These are phyloP conservation scores for Hibiscus tridactylites DNA, from an alignment of 345 rosid genomes.

Conservation along the genomic window DNA sequence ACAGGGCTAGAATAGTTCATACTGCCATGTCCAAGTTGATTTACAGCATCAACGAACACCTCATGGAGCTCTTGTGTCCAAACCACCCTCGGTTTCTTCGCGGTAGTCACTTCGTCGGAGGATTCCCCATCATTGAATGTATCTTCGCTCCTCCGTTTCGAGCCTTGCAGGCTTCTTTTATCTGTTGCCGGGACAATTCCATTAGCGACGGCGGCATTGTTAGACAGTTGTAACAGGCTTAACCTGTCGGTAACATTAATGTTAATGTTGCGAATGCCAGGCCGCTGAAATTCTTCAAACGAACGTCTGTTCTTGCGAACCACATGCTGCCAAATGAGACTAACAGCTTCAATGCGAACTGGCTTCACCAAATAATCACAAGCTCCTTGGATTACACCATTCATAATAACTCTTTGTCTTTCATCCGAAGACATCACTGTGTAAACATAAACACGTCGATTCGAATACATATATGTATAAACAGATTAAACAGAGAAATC, in stretches of 20 bases:
- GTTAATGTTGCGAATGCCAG: background rate
- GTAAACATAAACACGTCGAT: background rate
- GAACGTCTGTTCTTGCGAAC: conserved; percentile 11
- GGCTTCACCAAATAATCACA: conserved; percentile 31
- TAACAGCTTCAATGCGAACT: conserved; percentile 12
- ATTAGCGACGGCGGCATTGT: background rate
- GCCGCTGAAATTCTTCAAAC: background rate
- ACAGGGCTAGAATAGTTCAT: background rate
- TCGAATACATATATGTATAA: background rate
- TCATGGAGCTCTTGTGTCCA: conserved; percentile 27
- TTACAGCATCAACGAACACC: conserved; percentile 20
- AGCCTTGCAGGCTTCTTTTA: background rate
- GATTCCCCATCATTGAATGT: background rate
- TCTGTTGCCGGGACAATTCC: background rate
- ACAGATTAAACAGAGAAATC: background rate
- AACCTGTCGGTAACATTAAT: background rate
- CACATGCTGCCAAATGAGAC: conserved; percentile 30
- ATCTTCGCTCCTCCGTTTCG: conserved; percentile 1
- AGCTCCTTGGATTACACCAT: conserved; percentile 21
- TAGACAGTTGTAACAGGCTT: background rate
- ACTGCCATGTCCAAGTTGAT: conserved; percentile 24
- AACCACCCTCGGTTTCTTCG: conserved; percentile 21
- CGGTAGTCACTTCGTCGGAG: conserved; percentile 3
- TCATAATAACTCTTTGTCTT: conserved; percentile 3
- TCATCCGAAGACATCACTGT: conserved; percentile 27